Evolutionary conservation across 2,329 filamentous ascomycete genomes (phyloP), one percentile per base, ranked within the genome.

Genomic region (Aspergillus arachidicola): DNA sequence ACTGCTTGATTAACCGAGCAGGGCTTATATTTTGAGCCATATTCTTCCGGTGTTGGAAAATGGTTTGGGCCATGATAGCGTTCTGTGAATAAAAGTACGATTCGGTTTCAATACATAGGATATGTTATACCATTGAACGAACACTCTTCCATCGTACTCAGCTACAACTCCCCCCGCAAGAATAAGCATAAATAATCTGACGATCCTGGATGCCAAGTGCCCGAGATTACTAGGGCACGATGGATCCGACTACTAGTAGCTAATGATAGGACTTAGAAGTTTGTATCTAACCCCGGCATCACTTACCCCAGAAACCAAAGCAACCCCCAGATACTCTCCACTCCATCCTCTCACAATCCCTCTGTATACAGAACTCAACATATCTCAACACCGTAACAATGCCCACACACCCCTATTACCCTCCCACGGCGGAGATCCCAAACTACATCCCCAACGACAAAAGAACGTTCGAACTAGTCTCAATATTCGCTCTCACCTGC

Each of bases 391-490:
- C 34, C 34, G 16, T 36, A 19, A 32, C 3, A 30, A 51, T 51
- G 11, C 5, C 43, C 10, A 21, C 21, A 21, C 59, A 64, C 53
- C 59, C 65, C 3, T 67, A 65, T 51, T 65, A 64, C 43, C 63
- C 65, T 28, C n/a, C 58, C 6, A 50, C 36, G 34, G 50, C 54
- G 9, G 59, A 57, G 21, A 64, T 65, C 54, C 51, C 61, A 7
- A 50, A 60, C 59, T 67, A 65, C 50, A 45, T 61, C 36, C 46
- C 65, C 32, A 67, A 65, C 28, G 59, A 65, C 23, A 43, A 46
- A 19, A 32, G 26, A 14, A 59, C 63, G 3, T 57, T 58, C 3
- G 21, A 51, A 9, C 61, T 66, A 11, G 19, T 67, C 32, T 58
- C 46, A 10, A 66, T 59, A 30, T 67, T 67, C 26, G 57, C 59